Base-by-base conservation (phyloP, 768 basidiomycete species). In the Mycena leptocephala region DNA sequence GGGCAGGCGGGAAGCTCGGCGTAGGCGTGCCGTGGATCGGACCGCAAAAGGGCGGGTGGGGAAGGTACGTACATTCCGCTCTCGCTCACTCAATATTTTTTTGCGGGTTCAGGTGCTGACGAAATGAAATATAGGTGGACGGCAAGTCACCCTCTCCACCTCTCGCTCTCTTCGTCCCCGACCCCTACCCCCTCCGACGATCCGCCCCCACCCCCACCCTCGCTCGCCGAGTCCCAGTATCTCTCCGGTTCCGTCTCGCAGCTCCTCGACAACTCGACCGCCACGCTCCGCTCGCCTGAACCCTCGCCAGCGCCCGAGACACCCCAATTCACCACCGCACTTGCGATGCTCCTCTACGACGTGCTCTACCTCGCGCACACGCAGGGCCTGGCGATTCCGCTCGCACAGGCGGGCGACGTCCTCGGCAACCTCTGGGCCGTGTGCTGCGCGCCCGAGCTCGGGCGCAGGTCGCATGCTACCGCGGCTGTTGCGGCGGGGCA, bases 31-130 rank as follows among this genome's bases (percentile, higher is more conserved):
- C n/a, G n/a, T n/a, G n/a, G n/a, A n/a, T n/a, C n/a, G n/a, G n/a
- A n/a, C n/a, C 95, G 94, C 0, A 92, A 95, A 70, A 92, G 73
- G 95, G 96, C 3, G 93, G 92, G 9, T 96, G 95, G 95, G 93
- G 94, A 33, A 90, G 88, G 92, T 93, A 77, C 76, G 85, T 78
- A 39, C 20, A 6, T 18, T 20, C 33, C 22, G 32, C 48, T 69
- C 39, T 75, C 46, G 46, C 33, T 51, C 30, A 67, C 26, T 63
- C 8, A 30, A 48, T 13, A n/a, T n/a, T n/a, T 64, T 41, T 46
- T 37, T 22, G 43, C 74, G 9, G 0, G 33, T 16, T n/a, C n/a
- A n/a, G n/a, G n/a, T n/a, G n/a, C n/a, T 37, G 16, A 20, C 18
- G 2, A 48, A 18, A 2, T n/a, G n/a, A n/a, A n/a, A n/a, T 35